Evolutionary conservation across 2,329 filamentous ascomycete species (phyloP).

Genomic region (Blastomyces percursus): DNA sequence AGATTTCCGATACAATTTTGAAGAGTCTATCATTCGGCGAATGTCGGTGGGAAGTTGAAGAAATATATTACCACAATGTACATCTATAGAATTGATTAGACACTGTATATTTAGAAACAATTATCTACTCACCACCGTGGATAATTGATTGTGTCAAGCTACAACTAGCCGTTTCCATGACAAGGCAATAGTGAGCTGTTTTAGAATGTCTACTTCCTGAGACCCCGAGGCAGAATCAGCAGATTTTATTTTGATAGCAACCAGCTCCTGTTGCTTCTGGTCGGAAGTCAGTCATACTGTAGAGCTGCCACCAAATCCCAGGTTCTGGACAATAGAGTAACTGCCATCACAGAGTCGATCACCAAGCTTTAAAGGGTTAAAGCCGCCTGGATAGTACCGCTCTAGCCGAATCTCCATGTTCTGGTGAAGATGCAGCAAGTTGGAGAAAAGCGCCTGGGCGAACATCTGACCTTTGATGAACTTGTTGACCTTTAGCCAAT

Average conservation of each 20-base stretch:
- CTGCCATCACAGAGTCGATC: conserved; percentile 10
- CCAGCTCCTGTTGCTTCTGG: conserved; percentile 10
- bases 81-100: conserved; percentile 10
- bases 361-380: conserved; percentile 12
- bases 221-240: conserved; percentile 10
- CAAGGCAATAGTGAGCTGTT: conserved; percentile 11
- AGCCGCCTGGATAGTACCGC: conserved; percentile 11
- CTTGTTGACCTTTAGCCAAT: conserved; percentile 16
- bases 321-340: conserved; percentile 12
- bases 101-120: conserved; percentile 5
- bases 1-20: conserved; percentile 10
- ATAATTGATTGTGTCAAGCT: conserved; percentile 14
- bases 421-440: conserved; percentile 2
- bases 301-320: conserved; percentile 13
- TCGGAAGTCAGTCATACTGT: conserved; percentile 14
- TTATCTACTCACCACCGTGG: conserved; percentile 13
- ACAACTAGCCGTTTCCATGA: conserved; percentile 12
- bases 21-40: conserved; percentile 11
- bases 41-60: conserved; percentile 10
- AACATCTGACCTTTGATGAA: conserved; percentile 7
- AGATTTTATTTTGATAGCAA: conserved; percentile 14
- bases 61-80: conserved; percentile 14
- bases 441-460: conserved; percentile 2
- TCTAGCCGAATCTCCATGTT: conserved; percentile 10
- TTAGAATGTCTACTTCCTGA: conserved; percentile 11